Base-by-base conservation (phyloP, 139 green algal species). In the Chlorella sorokiniana region DNA sequence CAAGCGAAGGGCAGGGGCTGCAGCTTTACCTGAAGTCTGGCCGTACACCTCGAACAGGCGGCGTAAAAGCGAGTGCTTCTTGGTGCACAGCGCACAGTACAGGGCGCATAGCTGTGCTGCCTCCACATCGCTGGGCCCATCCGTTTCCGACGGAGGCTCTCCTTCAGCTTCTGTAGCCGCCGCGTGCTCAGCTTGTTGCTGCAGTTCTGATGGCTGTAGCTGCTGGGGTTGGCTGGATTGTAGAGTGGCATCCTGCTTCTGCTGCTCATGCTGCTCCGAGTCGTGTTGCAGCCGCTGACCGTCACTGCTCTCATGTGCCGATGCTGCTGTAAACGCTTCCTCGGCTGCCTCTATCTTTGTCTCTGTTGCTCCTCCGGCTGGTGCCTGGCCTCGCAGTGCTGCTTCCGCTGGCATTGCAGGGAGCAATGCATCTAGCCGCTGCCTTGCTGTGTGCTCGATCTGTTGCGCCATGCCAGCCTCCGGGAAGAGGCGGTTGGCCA, bases 41-140 rank as follows among this genome's bases (percentile, higher is more conserved):
- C 72, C 86, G 25, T 84, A 93, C 7, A 81, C 72, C 41, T 83
- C 51, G 27, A 94, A 78, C 73, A 95, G 88, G 31, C 72, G 78
- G 35, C 54, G 68, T 85, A 95, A 79, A 74, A 95, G 78, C 44
- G 81, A 63, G 62, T 91, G 89, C 45, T 91, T 87, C 74, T 89
- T 89, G 40, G 89, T 89, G 77, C 90, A 94, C 64, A 95, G 81
- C 7, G 90, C 91, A 44, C 90, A 90, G 85, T 89, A 95, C 27
- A 95, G 83, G 3, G 83, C 89, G n/a, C 83, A 88, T 37, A 85
- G 76, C 64, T 82, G 80, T 1, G 82, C 81, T 35, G 83, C 89
- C 31, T 88, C 83, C 11, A 71, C 67, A 25, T 85, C 68, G n/a
- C 78, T 76, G 3, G 86, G 75, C 35, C 61, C 48, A 16, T 2